phyloP scores from a whole-genome alignment of 2,329 filamentous ascomycete species.

The Fusarium sublunatum region DNA sequence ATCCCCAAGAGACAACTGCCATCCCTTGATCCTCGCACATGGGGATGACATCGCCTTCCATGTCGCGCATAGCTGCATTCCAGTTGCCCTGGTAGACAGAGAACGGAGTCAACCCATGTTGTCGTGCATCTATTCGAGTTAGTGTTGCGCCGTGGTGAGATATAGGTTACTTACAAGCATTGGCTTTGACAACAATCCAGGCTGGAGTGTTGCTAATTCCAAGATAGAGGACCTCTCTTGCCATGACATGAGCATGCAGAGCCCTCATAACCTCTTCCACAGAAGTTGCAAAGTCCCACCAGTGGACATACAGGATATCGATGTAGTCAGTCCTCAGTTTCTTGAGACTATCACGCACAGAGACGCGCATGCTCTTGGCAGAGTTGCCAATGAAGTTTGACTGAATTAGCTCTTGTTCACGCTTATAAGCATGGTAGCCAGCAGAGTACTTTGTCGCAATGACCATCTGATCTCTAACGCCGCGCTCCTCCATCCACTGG shows the following conservation, averaged over 20 bases:
- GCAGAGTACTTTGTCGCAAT: conserved; percentile 62
- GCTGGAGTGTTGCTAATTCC: conserved; percentile 48
- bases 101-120: conserved; percentile 45
- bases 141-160: background rate
- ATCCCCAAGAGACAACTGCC: conserved; percentile 60
- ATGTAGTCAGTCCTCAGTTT: conserved; percentile 55
- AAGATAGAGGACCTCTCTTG: conserved; percentile 46
- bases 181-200: conserved; percentile 48
- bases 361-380: conserved; percentile 53
- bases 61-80: conserved; percentile 43
- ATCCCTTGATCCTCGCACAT: conserved; percentile 50
- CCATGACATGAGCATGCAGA: conserved; percentile 16
- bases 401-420: conserved; percentile 19
- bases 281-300: conserved; percentile 31
- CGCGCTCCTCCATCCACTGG: conserved; percentile 59
- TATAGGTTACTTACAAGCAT: conserved; percentile 25
- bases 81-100: conserved; percentile 49
- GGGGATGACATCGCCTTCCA: conserved; percentile 49
- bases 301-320: conserved; percentile 49
- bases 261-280: conserved; percentile 25
- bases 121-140: conserved; percentile 34
- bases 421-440: conserved; percentile 47
- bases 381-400: conserved; percentile 55
- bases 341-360: conserved; percentile 53
- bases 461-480: conserved; percentile 60